Percentiles rank a stretch among this genome's conserved stretches.
These are phyloP conservation scores for Aspergillus caelatus DNA, from an alignment of 2,329 filamentous ascomycete species.

Conservation along the genomic window DNA sequence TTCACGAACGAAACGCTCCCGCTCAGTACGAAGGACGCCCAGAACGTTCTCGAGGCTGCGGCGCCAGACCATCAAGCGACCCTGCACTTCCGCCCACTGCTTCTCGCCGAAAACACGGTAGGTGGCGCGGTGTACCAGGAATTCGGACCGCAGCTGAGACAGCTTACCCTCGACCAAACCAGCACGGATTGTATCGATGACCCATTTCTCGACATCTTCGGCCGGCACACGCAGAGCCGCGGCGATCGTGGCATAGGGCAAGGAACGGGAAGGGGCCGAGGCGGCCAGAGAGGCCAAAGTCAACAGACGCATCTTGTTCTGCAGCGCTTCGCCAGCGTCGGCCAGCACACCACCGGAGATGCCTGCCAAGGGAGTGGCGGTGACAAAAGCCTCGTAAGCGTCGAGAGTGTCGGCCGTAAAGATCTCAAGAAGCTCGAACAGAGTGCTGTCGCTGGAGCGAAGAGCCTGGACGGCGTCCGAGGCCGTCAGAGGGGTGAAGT, in stretches of 20 bases:
- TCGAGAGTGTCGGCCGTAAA: constrained; percentile 93
- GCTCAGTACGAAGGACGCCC: constrained; percentile 75
- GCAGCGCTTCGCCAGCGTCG: constrained; percentile 72
- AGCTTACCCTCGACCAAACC: constrained; percentile 96
- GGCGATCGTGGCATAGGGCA: constrained; percentile 84
- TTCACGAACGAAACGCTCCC: constrained; percentile 76
- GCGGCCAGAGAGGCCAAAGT: constrained; percentile 90
- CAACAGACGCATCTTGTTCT: constrained; percentile 94
- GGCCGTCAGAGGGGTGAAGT: constrained; percentile 72
- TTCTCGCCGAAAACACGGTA: constrained; percentile 97
- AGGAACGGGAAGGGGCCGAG: constrained; percentile 77
- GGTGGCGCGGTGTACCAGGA: constrained; percentile 92
- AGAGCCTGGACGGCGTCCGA: constrained; percentile 83
- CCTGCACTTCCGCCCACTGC: constrained; percentile 95
- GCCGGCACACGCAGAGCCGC: constrained; percentile 79
- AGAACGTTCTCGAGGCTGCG: constrained; percentile 78
- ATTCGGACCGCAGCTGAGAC: constrained; percentile 87
- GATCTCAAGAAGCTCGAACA: constrained; percentile 91
- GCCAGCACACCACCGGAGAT: constrained; percentile 86
- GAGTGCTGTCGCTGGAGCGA: constrained; percentile 77
- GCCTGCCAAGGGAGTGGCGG: constrained; percentile 51
- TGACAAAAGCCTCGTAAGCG: constrained; percentile 93
- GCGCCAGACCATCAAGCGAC: constrained; percentile 88
- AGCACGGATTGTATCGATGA: constrained; percentile 95
- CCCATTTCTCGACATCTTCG: constrained; percentile 95